Percentiles rank a stretch among this genome's conserved stretches.
These are phyloP conservation scores for Calonectria crousiana DNA, from an alignment of 2,329 filamentous ascomycete species.

Conservation along the genomic window DNA sequence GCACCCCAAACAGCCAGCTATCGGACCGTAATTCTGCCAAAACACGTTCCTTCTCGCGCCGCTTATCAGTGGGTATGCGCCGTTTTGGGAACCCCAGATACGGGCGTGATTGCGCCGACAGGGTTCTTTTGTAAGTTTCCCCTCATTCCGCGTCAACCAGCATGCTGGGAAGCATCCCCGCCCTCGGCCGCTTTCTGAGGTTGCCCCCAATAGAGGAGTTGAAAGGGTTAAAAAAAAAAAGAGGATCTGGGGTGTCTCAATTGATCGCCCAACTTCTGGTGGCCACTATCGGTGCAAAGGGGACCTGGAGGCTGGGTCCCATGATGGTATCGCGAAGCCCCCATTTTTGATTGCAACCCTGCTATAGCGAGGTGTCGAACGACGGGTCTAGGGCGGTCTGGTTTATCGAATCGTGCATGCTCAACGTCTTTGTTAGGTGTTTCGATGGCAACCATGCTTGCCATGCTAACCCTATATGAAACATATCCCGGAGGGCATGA, in stretches of 20 bases:
- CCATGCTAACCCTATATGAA: background rate
- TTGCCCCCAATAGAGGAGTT: background rate
- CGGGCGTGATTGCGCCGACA: conserved; percentile 15
- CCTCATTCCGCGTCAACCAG: conserved; percentile 15
- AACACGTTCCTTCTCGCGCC: background rate
- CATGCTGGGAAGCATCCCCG: conserved; percentile 1
- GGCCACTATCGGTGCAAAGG: background rate
- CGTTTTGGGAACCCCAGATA: conserved; percentile 20
- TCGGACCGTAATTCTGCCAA: background rate
- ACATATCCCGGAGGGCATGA: background rate
- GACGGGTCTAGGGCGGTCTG: background rate
- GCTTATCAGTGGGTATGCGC: conserved; percentile 24
- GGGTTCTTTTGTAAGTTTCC: conserved; percentile 27
- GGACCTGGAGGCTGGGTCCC: conserved; percentile 13
- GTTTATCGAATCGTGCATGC: background rate
- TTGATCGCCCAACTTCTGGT: background rate
- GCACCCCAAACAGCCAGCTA: background rate
- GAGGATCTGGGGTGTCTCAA: background rate
- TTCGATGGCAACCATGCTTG: background rate
- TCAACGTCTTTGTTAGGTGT: background rate
- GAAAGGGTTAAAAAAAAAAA: background rate
- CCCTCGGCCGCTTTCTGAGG: background rate
- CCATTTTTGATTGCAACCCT: conserved; percentile 20
- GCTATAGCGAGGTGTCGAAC: background rate
- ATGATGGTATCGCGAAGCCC: conserved; percentile 16